Conservation (phyloP, 441 rosid genomes). For the Adansonia gregorii region DNA sequence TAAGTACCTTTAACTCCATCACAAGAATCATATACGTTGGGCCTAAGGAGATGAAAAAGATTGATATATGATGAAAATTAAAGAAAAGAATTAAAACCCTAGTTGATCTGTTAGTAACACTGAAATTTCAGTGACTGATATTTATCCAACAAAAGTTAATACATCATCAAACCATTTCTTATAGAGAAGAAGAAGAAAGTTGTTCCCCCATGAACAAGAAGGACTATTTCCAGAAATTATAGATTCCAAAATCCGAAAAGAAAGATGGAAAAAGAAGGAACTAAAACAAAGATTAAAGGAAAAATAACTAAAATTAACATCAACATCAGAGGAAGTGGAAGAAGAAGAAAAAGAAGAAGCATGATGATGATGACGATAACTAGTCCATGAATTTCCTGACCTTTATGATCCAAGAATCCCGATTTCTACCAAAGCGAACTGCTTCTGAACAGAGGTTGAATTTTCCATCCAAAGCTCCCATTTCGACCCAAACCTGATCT, state of each 20-base stretch:
- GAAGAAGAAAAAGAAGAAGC: conserved; percentile 22
- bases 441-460: conserved; percentile 24
- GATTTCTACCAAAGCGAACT: conserved; percentile 18
- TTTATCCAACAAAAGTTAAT: conserved; percentile 19
- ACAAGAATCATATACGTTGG: not conserved
- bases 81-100: conserved; percentile 33
- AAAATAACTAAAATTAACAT: conserved; percentile 34
- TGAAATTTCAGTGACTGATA: conserved; percentile 21
- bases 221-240: conserved; percentile 35
- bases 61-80: not conserved
- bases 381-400: conserved; percentile 46
- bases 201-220: conserved; percentile 36
- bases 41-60: not conserved
- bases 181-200: conserved; percentile 23
- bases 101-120: conserved; percentile 30
- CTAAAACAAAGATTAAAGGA: conserved; percentile 11
- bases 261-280: not conserved
- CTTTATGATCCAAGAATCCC: conserved; percentile 38
- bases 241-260: conserved; percentile 22
- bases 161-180: conserved; percentile 33
- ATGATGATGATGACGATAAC: conserved; percentile 11
- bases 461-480: conserved; percentile 21
- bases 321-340: conserved; percentile 27
- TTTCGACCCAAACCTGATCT: conserved; percentile 27
- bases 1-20: not conserved